Base-by-base conservation (phyloP, 345 rosid genomes). In the Microthlaspi erraticum region DNA sequence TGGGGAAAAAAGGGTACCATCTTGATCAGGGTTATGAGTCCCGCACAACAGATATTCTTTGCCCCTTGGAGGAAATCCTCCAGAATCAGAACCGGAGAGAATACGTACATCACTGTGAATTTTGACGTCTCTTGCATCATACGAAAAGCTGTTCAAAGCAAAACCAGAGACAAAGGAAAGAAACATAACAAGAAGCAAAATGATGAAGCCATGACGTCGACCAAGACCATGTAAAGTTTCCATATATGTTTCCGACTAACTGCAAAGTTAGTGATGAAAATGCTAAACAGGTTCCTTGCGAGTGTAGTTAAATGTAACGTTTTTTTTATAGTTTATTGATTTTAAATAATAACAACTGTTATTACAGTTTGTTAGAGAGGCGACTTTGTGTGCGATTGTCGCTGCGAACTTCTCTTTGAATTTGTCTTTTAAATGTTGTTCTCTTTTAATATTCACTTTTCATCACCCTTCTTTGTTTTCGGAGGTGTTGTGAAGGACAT, bases 121-220 rank as follows among this genome's bases (percentile, higher is more conserved):
- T 57, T 19, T 17, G 2, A 10, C 18, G 31, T n/a, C 44, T 57
- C 6, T 39, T 20, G 33, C 11, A 38, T 20, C 33, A 41, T 20
- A n/a, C 11, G 67, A 64, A 39, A 37, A 49, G 7, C 52, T 38
- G 13, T 26, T 51, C n/a, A 60, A 51, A 66, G 18, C 26, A 8
- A 42, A 31, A 66, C 71, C 16, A 66, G 51, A 10, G 32, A 54
- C 39, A 11, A 5, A 39, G 16, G 52, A 53, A 20, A 54, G 0
- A 18, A 17, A 29, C 2, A 32, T 10, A 67, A 67, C n/a, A 42
- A 41, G n/a, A 67, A 54, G 52, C 60, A 66, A 26, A 66, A 51
- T 26, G 23, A 34, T 33, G 13, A 38, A 37, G 49, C 60, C 49
- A 38, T 51, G 50, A n/a, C 7, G 53, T 42, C 8, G 23, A 50